A percentile compares a stretch with the other conserved stretches of the same genome.
Conservation (phyloP, 1,139 yeast genomes). For the Magnusiomyces paraingens region DNA sequence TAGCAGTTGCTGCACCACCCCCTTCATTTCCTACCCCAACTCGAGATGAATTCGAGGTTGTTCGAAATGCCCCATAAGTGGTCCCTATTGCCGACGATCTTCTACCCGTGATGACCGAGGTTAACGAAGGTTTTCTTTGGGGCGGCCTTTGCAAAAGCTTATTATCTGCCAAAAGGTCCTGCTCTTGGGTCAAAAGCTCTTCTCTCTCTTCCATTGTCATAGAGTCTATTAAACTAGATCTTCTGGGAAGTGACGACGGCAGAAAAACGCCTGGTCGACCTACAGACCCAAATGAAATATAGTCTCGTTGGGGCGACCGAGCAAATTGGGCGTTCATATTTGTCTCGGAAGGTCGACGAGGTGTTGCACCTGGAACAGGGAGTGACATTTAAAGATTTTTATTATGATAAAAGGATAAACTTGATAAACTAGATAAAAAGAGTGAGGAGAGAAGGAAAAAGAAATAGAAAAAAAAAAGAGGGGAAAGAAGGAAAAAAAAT, state of each 20-base stretch:
- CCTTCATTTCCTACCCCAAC: not conserved
- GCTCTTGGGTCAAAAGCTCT: conserved; percentile 14
- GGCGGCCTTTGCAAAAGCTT: conserved; percentile 6
- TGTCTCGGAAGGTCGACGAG: not conserved
- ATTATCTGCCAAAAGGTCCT: conserved; percentile 15
- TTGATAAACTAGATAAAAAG: not conserved
- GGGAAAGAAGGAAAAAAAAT: not conserved
- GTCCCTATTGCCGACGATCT: not conserved
- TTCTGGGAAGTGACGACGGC: conserved; percentile 5
- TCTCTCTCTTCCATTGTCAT: conserved; percentile 12
- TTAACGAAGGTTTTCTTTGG: conserved; percentile 3
- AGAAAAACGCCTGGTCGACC: conserved; percentile 17
- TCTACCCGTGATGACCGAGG: not conserved
- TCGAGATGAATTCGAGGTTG: not conserved
- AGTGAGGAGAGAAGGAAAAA: not conserved
- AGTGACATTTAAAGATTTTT: not conserved
- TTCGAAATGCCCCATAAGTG: conserved; percentile 7
- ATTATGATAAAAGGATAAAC: too few species aligned
- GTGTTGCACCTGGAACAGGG: conserved; percentile 1
- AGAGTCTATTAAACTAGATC: conserved; percentile 8
- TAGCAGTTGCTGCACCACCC: not conserved
- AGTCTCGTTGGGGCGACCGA: conserved; percentile 15
- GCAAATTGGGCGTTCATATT: conserved; percentile 8
- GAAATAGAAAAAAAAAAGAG: conserved; percentile 5
- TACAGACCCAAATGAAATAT: conserved; percentile 17